These are phyloP conservation scores for Isabelozyma rhagii DNA, from an alignment of 805 yeast species.

Conservation along the genomic window DNA sequence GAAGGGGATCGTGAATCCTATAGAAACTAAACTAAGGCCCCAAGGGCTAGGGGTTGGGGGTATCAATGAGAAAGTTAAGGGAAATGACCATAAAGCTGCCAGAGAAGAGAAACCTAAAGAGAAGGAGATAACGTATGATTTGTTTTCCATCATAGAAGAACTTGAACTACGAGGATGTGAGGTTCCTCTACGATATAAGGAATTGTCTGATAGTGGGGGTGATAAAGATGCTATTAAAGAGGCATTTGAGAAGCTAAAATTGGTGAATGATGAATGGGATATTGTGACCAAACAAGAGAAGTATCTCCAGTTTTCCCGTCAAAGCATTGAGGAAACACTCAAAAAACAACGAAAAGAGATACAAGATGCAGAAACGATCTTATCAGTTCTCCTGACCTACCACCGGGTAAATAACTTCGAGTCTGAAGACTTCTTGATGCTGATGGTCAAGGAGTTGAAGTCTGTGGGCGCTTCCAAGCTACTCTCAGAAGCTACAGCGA, in stretches of 20 bases:
- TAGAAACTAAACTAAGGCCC: conserved; percentile 65
- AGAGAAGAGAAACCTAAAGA: conserved; percentile 11
- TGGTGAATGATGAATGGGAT: conserved; percentile 12
- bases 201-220: conserved; percentile 22
- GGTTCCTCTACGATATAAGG: conserved; percentile 36
- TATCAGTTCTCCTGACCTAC: background rate
- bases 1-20: conserved; percentile 77
- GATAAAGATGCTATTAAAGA: conserved; percentile 1
- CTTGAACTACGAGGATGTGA: conserved; percentile 30
- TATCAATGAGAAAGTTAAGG: conserved; percentile 31
- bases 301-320: background rate
- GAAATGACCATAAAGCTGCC: conserved; percentile 10
- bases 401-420: background rate
- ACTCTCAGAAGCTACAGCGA: background rate
- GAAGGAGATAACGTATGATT: conserved; percentile 10
- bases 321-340: background rate
- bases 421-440: background rate
- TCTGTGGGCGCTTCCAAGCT: background rate
- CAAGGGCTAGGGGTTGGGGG: conserved; percentile 77
- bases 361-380: background rate
- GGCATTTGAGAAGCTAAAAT: conserved; percentile 11
- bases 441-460: background rate
- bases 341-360: background rate
- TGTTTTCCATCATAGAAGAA: conserved; percentile 34
- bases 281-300: conserved; percentile 9